Base-by-base conservation (phyloP, 192 early-diverging fungal species). In the Martensiomyces pterosporus region DNA sequence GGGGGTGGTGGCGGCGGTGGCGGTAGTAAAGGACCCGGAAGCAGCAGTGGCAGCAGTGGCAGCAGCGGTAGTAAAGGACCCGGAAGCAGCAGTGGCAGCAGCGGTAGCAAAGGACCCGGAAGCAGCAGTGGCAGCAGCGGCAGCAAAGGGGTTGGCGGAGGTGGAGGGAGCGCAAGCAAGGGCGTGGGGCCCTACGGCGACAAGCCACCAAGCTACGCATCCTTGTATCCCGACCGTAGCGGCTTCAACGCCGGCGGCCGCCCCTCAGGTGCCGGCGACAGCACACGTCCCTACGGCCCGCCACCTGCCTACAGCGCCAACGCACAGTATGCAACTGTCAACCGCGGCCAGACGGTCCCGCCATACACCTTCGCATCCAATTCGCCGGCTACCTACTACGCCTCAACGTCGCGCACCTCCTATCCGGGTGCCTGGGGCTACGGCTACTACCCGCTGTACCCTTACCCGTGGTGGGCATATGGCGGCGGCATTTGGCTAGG, bases 391-490 rank as follows among this genome's bases (percentile, higher is more conserved):
- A 33, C 54, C 13, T 73, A 73, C 62, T 73, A 73, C 22, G 62
- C 62, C 2, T 53, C 69, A 32, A 41, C 62, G 3, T 39, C 49
- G 26, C 48, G 69, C 14, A 38, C 27, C 3, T 15, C 27, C 24
- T 73, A 73, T 42, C 52, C 62, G 24, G 69, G 69, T 0, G 61
- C 69, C 1, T 73, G 69, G 69, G 69, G 69, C 15, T 73, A 73
- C 26, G 69, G 69, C 9, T 73, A 49, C 21, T 73, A 73, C 27
- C 69, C 69, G 2, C 49, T 73, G 6, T 73, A 53, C 26, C 69
- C 69, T 9, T 73, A 73, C 18, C 69, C 69, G 4, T 73, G 32
- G 35, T 73, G 69, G 69, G 69, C 69, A 21, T 73, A 73, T 25
- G 69, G 62, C 9, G 37, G 44, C n/a, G 69, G 69, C 25, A 24